A percentile compares a stretch with the other conserved stretches of the same genome.
These are phyloP conservation scores for Aspergillus aculeatinus DNA, from an alignment of 2,329 filamentous ascomycete genomes.

Conservation along the genomic window DNA sequence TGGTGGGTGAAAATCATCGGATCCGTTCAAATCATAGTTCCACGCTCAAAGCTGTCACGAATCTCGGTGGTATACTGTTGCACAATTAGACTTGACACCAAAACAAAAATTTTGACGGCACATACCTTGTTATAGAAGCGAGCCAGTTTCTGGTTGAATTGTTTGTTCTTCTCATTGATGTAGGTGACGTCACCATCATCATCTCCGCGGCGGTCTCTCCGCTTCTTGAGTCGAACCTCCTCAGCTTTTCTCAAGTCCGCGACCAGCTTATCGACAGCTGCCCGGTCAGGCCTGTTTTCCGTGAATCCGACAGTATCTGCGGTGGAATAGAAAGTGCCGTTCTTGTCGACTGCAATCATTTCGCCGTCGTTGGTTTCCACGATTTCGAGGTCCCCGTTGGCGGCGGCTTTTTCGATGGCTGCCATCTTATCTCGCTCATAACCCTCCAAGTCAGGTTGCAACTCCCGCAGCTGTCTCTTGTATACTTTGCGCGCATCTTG, in stretches of 20 bases:
- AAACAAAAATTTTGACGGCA: conserved; percentile 3
- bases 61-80: conserved; percentile 86
- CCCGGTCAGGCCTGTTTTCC: conserved; percentile 82
- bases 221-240: conserved; percentile 80
- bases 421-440: conserved; percentile 85
- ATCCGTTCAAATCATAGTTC: conserved; percentile 77
- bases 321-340: conserved; percentile 87
- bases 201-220: conserved; percentile 75
- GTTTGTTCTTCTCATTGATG: conserved; percentile 99
- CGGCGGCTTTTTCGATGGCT: conserved; percentile 80
- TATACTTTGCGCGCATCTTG: conserved; percentile 90
- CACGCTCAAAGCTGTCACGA: conserved; percentile 93
- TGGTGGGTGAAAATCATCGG: conserved; percentile 19
- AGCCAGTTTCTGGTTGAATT: conserved; percentile 96
- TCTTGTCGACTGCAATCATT: conserved; percentile 87
- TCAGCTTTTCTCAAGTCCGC: conserved; percentile 85
- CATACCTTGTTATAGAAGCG: conserved; percentile 89
- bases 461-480: conserved; percentile 79
- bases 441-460: conserved; percentile 74
- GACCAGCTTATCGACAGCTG: conserved; percentile 83
- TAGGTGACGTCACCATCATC: conserved; percentile 93
- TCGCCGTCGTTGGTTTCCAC: conserved; percentile 95
- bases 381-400: conserved; percentile 81
- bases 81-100: conserved; percentile 18
- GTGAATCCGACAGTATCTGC: conserved; percentile 78